A percentile compares a stretch with the other conserved stretches of the same genome.
These are phyloP conservation scores for Xylaria sp. DNA, from an alignment of 2,329 filamentous ascomycete species.

Conservation along the genomic window DNA sequence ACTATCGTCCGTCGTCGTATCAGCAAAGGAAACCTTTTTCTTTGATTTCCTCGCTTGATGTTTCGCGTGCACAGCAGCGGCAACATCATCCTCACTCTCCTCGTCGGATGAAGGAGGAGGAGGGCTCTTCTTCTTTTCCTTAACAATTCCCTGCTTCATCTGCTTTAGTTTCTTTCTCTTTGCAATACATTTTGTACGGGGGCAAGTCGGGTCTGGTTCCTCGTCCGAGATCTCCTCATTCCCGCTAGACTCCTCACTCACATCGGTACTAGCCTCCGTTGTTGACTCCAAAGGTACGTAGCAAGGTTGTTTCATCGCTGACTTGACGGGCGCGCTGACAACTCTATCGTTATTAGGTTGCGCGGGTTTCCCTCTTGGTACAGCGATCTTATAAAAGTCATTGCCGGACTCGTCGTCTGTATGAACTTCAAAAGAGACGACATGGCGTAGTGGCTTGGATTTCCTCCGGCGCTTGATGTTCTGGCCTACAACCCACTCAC, in stretches of 20 bases:
- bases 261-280: conserved; percentile 38
- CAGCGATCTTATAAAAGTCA: conserved; percentile 61
- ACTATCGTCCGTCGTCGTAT: conserved; percentile 32
- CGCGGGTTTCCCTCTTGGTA: conserved; percentile 55
- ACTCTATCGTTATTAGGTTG: conserved; percentile 22
- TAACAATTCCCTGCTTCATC: conserved; percentile 44
- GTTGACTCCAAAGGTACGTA: conserved; percentile 23
- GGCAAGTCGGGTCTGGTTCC: conserved; percentile 53
- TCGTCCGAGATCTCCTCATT: conserved; percentile 39
- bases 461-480: conserved; percentile 45
- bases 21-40: conserved; percentile 28
- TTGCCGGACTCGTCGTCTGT: conserved; percentile 65
- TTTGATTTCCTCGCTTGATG: conserved; percentile 25
- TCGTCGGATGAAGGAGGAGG: conserved; percentile 20
- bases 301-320: conserved; percentile 44
- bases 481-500: conserved; percentile 56
- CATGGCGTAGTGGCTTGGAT: conserved; percentile 31
- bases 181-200: conserved; percentile 49
- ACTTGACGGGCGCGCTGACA: conserved; percentile 43
- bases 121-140: conserved; percentile 21
- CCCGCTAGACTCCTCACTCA: conserved; percentile 36
- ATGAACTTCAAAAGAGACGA: conserved; percentile 56
- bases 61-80: conserved; percentile 19
- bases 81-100: conserved; percentile 24
- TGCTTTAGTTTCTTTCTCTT: conserved; percentile 46